Evolutionary conservation across 108 stramenopile genomes (phyloP), one percentile per base, ranked within the genome.

Genomic region (Fistulifera pelliculosa): DNA sequence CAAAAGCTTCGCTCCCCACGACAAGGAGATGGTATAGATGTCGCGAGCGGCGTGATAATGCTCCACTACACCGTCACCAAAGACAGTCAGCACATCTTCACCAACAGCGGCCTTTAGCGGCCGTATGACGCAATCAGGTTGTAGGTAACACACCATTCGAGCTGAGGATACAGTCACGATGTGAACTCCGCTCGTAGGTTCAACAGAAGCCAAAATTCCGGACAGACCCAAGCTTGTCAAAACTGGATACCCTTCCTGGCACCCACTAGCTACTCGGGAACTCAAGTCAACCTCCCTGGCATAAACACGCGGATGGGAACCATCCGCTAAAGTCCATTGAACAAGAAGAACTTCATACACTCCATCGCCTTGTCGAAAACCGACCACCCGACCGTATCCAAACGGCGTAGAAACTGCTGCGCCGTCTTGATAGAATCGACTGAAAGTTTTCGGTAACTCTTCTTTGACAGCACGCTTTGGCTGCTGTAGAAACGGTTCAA

Each of bases 181-280:
- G 58, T 94, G 93, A n/a, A 94, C 83, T 39, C 88, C 78, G 24
- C 87, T 94, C 27, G 77, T 86, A 31, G 88, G 87, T 42, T 94
- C 74, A 1, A 94, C 93, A 45, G 84, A 84, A 22, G 76, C 83
- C 28, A 94, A 79, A 24, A 73, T 80, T 24, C 93, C 93, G 41
- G 89, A 71, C 0, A 80, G 53, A 0, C 93, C 93, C 24, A 75
- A 56, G 8, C 58, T 71, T 1, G 88, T 88, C 47, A 83, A 55
- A 11, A 94, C 88, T 14, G 93, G 84, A 66, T 82, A 88, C 8
- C 93, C 93, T 59, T 91, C 93, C 27, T 83, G 55, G 58, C 93
- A 94, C 38, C 87, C 85, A 57, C 68, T 66, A 0, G 87, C 93
- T 38, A 94, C 69, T 23, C 77, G 77, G 52, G 75, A 70, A 49